These are phyloP conservation scores for Dinochytrium kinnereticum DNA, from an alignment of 371 early-diverging fungal species.

Conservation along the genomic window DNA sequence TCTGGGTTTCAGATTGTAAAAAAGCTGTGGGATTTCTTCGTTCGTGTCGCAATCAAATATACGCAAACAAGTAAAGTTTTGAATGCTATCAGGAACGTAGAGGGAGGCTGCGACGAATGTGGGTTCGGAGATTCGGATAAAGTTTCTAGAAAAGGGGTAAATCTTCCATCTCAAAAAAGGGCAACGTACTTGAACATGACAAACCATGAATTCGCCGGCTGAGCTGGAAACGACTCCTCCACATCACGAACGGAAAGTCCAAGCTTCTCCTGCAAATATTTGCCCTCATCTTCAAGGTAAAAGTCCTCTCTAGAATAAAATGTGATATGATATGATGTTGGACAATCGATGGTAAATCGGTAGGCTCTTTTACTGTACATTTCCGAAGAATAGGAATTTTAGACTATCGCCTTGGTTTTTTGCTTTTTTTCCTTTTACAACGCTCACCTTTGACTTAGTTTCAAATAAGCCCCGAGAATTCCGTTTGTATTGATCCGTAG, in stretches of 20 bases:
- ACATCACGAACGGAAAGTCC: constrained; percentile 50
- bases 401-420: background rate
- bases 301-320: constrained; percentile 52
- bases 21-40: constrained; percentile 39
- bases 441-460: constrained; percentile 41
- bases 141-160: constrained; percentile 30
- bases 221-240: constrained; percentile 52
- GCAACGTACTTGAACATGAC: constrained; percentile 54
- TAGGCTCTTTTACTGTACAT: constrained; percentile 34
- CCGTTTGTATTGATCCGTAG: constrained; percentile 46
- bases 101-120: constrained; percentile 43
- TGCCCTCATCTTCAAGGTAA: constrained; percentile 55
- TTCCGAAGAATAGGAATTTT: background rate
- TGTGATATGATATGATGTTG: constrained; percentile 42
- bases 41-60: constrained; percentile 57
- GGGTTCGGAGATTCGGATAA: constrained; percentile 45
- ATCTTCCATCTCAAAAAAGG: background rate
- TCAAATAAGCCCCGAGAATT: constrained; percentile 29
- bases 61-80: constrained; percentile 36
- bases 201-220: constrained; percentile 48
- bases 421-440: background rate
- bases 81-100: constrained; percentile 51
- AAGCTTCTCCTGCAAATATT: constrained; percentile 50
- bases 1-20: constrained; percentile 40
- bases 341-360: constrained; percentile 49